Base-by-base conservation (phyloP, 2,329 filamentous ascomycete genomes). In the Colletotrichum tofieldiae region DNA sequence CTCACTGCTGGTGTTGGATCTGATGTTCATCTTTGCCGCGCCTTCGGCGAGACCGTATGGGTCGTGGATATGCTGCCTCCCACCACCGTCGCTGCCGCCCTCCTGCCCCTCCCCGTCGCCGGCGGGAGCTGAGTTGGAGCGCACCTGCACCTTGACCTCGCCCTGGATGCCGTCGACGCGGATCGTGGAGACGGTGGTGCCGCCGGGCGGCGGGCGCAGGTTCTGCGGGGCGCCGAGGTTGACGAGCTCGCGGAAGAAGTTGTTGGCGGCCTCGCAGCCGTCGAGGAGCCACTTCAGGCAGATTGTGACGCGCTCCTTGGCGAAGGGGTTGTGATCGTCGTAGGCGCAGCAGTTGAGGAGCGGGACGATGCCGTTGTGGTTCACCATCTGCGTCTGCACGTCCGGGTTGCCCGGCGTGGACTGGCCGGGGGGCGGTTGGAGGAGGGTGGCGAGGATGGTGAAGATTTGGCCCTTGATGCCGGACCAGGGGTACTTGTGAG, bases 381-480 rank as follows among this genome's bases (percentile, higher is more conserved):
- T 89, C 55, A 97, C 90, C 74, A 98, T 94, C 80, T 98, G 96
- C 77, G 93, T 91, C 82, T 98, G 96, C 0, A 98, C 95, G 11
- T 91, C 89, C 1, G 92, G 89, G 76, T 92, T 92, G 20, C 90
- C 90, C 0, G 90, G 90, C 26, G 88, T 88, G 72, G 84, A 87
- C 67, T 87, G 86, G 7, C 89, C 86, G 0, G 86, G 84, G 0
- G 93, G 94, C 60, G 96, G 96, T 87, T 96, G 97, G 4, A 98
- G 91, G 0, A 98, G 89, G 0, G 93, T 94, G 0, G 94, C 95
- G 14, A 98, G 89, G 45, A 98, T 96, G 62, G 96, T 92, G 16
- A 98, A 93, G 52, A 97, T 95, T 71, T 98, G 91, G 60, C 95
- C 96, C 84, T 98, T 98, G 77, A 98, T 92, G 67, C 96, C 89